Evolutionary conservation across 331 rosid species (phyloP), one percentile per base, ranked within the genome.

Genomic region (Telfairia occidentalis): DNA sequence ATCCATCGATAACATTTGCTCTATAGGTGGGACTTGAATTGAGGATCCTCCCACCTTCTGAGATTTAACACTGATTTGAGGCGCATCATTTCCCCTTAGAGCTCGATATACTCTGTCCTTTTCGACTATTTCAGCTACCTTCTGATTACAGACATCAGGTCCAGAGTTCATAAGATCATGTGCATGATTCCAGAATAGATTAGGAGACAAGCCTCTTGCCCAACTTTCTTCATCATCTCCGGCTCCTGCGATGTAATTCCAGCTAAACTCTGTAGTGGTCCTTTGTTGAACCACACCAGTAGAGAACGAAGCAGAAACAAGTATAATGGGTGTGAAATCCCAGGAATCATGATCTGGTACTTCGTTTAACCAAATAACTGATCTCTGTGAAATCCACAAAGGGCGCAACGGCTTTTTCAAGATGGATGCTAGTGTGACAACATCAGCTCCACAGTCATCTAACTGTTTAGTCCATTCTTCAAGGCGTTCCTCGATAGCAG

Each of bases 161-260:
- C 95, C 91, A 0, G 91, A 82, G 76, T 75, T 86, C 80, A 89
- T 87, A 81, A 94, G 82, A 80, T 88, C 96, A 79, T 87, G 82
- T 72, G 82, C 97, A 73, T 88, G 77, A n/a, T 74, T 82, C 98
- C 98, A 88, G 37, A 94, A 94, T 19, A 94, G 88, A 57, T 52
- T 49, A 5, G 96, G 98, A 50, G 92, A 78, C 74, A 94, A 84
- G 55, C 98, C 90, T 82, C 90, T 84, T 5, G 98, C 92, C 96
- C 97, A 94, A 75, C 91, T 89, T 87, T 94, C 98, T 86, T 94
- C 98, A 30, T 91, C 97, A 16, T 94, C 97, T 73, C 97, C 97
- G 0, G 98, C 97, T 58, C 97, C 97, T 0, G 97, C 82, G 57
- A 91, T 91, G 75, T 94, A 94, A 78, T 86, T 94, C 98, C 98